These are phyloP conservation scores for Yamadazyma atlantica DNA, from an alignment of 1,139 yeast species.

Conservation along the genomic window DNA sequence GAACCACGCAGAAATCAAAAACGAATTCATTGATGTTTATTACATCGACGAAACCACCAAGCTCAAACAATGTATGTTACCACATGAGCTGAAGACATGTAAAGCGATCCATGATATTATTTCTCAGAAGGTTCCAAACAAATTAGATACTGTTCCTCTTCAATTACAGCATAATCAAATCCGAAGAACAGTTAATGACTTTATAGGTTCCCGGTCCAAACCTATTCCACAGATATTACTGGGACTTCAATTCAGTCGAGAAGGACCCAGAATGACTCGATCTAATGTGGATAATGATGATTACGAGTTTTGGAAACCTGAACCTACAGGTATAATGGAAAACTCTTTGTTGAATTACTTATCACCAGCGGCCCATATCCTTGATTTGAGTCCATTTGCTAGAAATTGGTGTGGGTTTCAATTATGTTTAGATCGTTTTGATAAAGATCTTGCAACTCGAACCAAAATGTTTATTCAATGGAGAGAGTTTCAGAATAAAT, in stretches of 20 bases:
- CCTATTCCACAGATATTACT: slow-evolving; percentile 20
- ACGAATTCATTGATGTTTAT: slow-evolving; percentile 38
- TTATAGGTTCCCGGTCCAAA: slow-evolving; percentile 27
- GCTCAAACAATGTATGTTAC: slow-evolving; percentile 22
- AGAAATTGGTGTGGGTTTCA: slow-evolving; percentile 40
- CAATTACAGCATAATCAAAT: slow-evolving; percentile 16
- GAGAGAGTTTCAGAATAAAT: slow-evolving; percentile 34
- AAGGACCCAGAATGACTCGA: slow-evolving; percentile 17
- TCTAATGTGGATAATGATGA: slow-evolving; percentile 8
- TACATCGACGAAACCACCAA: slow-evolving; percentile 26
- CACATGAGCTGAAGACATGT: slow-evolving; percentile 33
- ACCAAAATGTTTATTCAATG: slow-evolving; percentile 32
- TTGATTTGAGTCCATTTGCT: slow-evolving; percentile 35
- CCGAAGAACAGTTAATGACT: slow-evolving; percentile 16
- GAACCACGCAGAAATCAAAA: slow-evolving; percentile 30
- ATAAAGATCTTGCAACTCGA: slow-evolving; percentile 19
- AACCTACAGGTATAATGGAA: slow-evolving; percentile 26
- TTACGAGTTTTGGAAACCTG: slow-evolving; percentile 16
- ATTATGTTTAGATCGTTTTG: slow-evolving; percentile 24
- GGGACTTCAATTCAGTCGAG: slow-evolving; percentile 15
- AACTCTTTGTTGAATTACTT: slow-evolving; percentile 21
- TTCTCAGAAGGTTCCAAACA: background rate
- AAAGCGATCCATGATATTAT: background rate
- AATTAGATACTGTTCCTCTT: background rate
- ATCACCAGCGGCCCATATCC: slow-evolving; percentile 18